Evolutionary conservation across 768 basidiomycete species (phyloP).

Genomic region (Boletus bicolor): DNA sequence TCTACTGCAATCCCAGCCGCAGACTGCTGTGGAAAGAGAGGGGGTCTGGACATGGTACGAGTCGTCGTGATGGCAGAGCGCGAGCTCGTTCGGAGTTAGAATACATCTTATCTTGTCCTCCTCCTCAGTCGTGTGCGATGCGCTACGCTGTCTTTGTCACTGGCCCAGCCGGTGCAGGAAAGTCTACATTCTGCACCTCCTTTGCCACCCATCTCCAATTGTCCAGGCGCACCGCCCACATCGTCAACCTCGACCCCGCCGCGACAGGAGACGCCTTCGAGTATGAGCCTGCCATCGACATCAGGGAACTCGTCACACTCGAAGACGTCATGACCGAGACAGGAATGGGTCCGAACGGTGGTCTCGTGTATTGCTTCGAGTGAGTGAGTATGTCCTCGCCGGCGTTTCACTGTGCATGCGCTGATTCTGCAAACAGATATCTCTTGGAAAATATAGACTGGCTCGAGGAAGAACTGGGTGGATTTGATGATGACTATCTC

Average conservation of each 20-base stretch:
- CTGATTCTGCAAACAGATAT: slow-evolving; percentile 56
- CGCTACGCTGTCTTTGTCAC: slow-evolving; percentile 86
- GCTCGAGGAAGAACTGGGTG: slow-evolving; percentile 94
- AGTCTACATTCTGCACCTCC: slow-evolving; percentile 88
- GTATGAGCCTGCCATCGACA: slow-evolving; percentile 90
- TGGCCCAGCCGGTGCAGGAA: slow-evolving; percentile 98
- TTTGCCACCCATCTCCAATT: slow-evolving; percentile 86
- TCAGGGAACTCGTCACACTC: slow-evolving; percentile 85
- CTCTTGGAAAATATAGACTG: slow-evolving; percentile 96
- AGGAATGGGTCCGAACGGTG: slow-evolving; percentile 95
- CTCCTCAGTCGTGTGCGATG: slow-evolving; percentile 41
- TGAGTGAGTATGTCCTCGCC: slow-evolving; percentile 58
- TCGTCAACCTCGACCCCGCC: slow-evolving; percentile 97
- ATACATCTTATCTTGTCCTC: slow-evolving; percentile 15
- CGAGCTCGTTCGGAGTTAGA: slow-evolving; percentile 29
- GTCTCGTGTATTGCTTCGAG: slow-evolving; percentile 98
- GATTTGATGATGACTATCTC: slow-evolving; percentile 94
- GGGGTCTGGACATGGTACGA: slow-evolving; percentile 65
- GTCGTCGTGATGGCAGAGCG: slow-evolving; percentile 7
- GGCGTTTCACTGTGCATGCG: background rate
- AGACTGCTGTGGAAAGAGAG: slow-evolving; percentile 67
- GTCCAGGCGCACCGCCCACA: slow-evolving; percentile 79
- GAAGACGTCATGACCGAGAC: slow-evolving; percentile 97
- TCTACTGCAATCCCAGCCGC: slow-evolving; percentile 80
- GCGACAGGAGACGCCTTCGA: slow-evolving; percentile 85